Evolutionary conservation across 176 grass and related monocot genomes (phyloP).

Genomic region (Urochloa ruziziensis): DNA sequence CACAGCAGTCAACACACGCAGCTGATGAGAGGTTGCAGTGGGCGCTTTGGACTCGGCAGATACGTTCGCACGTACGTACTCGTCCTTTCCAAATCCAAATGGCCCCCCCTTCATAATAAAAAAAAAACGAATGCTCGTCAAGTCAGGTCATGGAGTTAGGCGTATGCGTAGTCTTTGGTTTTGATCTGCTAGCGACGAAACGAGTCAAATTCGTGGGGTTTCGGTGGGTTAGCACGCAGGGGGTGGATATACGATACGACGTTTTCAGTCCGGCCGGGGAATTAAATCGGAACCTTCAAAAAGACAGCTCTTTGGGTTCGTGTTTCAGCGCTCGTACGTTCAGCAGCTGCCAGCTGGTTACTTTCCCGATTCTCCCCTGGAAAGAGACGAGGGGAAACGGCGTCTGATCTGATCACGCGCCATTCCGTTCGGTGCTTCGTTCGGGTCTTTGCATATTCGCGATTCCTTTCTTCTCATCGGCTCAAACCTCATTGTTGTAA

Average conservation of each 20-base stretch:
- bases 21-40: background rate
- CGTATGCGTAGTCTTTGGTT: background rate
- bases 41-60: background rate
- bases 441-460: background rate
- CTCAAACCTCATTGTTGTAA: background rate
- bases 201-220: background rate
- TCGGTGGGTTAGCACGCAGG: background rate
- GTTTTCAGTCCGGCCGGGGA: no score
- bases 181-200: background rate
- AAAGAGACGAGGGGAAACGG: background rate
- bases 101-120: no score
- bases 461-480: conserved; percentile 21
- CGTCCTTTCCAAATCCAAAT: background rate
- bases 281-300: background rate
- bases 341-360: background rate
- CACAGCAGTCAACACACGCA: background rate
- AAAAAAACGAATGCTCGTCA: background rate
- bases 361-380: background rate
- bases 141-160: background rate
- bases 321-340: background rate
- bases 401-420: background rate
- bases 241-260: no score
- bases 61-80: background rate
- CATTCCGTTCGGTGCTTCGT: background rate
- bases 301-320: background rate